A percentile compares a stretch with the other conserved stretches of the same genome.
Evolutionary conservation across 805 yeast genomes (phyloP).

Genomic region (Sugiyamaella mastotermitis): DNA sequence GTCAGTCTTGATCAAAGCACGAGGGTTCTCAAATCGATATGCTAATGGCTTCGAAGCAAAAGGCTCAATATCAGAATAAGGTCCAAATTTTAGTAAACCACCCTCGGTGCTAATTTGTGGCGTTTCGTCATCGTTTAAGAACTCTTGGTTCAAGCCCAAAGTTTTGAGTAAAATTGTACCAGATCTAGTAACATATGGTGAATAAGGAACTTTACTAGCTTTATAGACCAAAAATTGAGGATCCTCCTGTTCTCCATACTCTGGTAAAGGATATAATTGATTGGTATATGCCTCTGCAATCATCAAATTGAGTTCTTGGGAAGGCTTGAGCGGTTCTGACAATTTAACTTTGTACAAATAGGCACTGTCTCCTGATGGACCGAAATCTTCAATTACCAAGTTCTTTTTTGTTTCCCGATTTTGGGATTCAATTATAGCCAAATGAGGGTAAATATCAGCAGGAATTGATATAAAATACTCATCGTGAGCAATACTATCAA

Average conservation of each 20-base stretch:
- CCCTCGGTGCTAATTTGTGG: conserved; percentile 16
- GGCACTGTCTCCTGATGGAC: conserved; percentile 25
- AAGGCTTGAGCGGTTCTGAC: conserved; percentile 64
- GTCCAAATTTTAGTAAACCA: conserved; percentile 47
- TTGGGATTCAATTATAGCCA: conserved; percentile 43
- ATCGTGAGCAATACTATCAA: conserved; percentile 45
- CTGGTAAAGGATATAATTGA: conserved; percentile 57
- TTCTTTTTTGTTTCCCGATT: conserved; percentile 24
- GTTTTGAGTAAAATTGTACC: conserved; percentile 13
- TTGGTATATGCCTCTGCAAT: conserved; percentile 45
- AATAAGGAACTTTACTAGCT: conserved; percentile 48
- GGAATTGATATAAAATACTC: conserved; percentile 60
- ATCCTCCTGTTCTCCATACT: conserved; percentile 49
- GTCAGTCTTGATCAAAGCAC: conserved; percentile 58
- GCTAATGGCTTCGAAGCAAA: conserved; percentile 44
- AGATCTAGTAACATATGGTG: conserved; percentile 15
- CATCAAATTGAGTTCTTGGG: conserved; percentile 43
- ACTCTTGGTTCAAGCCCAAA: conserved; percentile 19
- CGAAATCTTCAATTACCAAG: conserved; percentile 24
- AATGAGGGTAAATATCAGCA: conserved; percentile 33
- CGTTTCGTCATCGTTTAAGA: not conserved
- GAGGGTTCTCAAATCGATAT: conserved; percentile 56
- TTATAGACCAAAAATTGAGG: conserved; percentile 53
- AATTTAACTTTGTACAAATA: conserved; percentile 45
- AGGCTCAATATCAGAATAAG: conserved; percentile 42